Evolutionary conservation across 2,329 filamentous ascomycete species (phyloP).

Genomic region (Metarhizium album): DNA sequence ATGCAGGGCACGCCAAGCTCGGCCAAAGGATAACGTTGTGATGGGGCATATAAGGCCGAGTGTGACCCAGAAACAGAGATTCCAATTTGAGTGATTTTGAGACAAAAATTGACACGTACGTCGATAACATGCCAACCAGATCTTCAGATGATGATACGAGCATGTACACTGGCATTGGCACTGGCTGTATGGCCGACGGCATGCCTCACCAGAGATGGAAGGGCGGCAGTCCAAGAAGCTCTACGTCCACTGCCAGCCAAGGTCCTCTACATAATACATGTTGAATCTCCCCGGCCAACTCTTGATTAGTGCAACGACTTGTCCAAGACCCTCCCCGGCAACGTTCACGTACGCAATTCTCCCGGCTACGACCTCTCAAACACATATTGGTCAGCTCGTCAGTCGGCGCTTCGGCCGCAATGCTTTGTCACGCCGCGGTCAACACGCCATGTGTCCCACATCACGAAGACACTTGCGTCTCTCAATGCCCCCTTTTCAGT

Average conservation of each 20-base stretch:
- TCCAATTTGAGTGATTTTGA: too few species aligned
- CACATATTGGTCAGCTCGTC: constrained; percentile 21
- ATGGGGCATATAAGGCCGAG: too few species aligned
- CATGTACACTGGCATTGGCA: not conserved
- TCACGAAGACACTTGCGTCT: constrained; percentile 5
- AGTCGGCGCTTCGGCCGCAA: constrained; percentile 13
- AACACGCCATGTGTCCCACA: constrained; percentile 6
- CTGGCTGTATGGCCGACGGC: not conserved
- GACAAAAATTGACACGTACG: too few species aligned
- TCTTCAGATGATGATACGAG: not conserved
- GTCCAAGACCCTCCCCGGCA: not conserved
- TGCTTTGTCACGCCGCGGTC: constrained; percentile 12
- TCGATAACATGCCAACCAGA: not conserved
- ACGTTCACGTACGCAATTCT: not conserved
- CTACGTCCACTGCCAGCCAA: not conserved
- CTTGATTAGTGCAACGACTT: not conserved
- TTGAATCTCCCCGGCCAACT: not conserved
- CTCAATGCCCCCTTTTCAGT: constrained; percentile 14
- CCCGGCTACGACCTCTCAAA: constrained; percentile 6
- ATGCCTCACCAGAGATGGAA: not conserved
- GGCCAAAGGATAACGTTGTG: too few species aligned
- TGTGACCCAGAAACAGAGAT: too few species aligned
- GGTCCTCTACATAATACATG: too few species aligned
- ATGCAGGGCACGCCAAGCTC: too few species aligned
- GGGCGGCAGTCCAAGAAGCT: not conserved